Evolutionary conservation across 371 early-diverging fungal species (phyloP).

Genomic region (Mucor mucedo): DNA sequence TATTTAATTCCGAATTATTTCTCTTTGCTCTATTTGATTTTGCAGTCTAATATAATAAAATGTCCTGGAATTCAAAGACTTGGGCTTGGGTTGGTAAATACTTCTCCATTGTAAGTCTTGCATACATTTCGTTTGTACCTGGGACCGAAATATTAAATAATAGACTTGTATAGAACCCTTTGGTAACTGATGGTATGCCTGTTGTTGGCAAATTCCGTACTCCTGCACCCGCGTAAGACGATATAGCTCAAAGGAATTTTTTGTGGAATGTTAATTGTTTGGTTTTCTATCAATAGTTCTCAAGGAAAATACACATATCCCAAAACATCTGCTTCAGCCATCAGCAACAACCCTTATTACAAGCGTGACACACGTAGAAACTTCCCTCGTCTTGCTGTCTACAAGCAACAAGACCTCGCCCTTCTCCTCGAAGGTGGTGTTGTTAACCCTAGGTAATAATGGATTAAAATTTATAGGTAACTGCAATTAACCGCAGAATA

Average conservation of each 20-base stretch:
- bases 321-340: constrained; percentile 61
- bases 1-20: background rate
- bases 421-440: constrained; percentile 60
- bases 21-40: background rate
- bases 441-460: constrained; percentile 47
- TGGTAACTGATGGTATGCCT: constrained; percentile 66
- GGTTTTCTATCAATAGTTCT: constrained; percentile 40
- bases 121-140: background rate
- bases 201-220: constrained; percentile 65
- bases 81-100: constrained; percentile 58
- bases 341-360: constrained; percentile 88
- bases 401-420: constrained; percentile 80
- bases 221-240: constrained; percentile 59
- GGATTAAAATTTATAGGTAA: background rate
- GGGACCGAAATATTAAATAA: background rate
- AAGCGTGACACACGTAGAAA: constrained; percentile 89
- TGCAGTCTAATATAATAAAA: constrained; percentile 18
- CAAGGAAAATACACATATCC: constrained; percentile 60
- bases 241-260: background rate
- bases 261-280: background rate
- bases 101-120: constrained; percentile 49
- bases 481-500: background rate
- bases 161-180: constrained; percentile 56
- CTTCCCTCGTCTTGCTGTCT: constrained; percentile 88
- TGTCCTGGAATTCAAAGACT: constrained; percentile 57